phyloP scores from a whole-genome alignment of 257 asterid species.

The Datura wrightii region DNA sequence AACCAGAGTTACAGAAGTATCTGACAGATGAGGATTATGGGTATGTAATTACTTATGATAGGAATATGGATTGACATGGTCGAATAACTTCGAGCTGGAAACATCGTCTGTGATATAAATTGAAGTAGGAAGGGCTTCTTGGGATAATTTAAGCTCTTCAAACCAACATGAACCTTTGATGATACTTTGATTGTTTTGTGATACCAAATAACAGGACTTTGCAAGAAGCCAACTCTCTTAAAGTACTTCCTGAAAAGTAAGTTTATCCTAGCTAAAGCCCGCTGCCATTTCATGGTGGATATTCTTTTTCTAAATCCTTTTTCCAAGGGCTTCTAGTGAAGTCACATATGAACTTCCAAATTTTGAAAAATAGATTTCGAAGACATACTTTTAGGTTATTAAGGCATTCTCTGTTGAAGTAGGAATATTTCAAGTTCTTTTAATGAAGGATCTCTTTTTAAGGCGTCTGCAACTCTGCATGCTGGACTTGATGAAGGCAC shows the following conservation, averaged over 20 bases:
- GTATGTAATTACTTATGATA: constrained; percentile 42
- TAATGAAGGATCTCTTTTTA: background rate
- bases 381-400: background rate
- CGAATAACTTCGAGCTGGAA: background rate
- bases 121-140: constrained; percentile 32
- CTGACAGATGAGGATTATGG: constrained; percentile 88
- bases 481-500: background rate
- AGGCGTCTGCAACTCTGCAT: background rate
- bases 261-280: constrained; percentile 31
- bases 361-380: background rate
- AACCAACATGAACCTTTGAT: constrained; percentile 31
- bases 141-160: constrained; percentile 27
- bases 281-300: constrained; percentile 29
- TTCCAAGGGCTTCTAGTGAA: constrained; percentile 22
- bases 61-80: background rate
- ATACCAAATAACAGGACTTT: constrained; percentile 34
- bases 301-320: constrained; percentile 21
- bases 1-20: constrained; percentile 79
- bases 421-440: constrained; percentile 20
- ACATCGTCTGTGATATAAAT: constrained; percentile 24
- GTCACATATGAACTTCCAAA: constrained; percentile 21
- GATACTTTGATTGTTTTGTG: constrained; percentile 36
- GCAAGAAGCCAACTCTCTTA: constrained; percentile 37
- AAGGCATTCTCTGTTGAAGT: constrained; percentile 22
- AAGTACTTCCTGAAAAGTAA: constrained; percentile 39